phyloP scores from a whole-genome alignment of 2,329 filamentous ascomycete species.

The Colletotrichum sidae region DNA sequence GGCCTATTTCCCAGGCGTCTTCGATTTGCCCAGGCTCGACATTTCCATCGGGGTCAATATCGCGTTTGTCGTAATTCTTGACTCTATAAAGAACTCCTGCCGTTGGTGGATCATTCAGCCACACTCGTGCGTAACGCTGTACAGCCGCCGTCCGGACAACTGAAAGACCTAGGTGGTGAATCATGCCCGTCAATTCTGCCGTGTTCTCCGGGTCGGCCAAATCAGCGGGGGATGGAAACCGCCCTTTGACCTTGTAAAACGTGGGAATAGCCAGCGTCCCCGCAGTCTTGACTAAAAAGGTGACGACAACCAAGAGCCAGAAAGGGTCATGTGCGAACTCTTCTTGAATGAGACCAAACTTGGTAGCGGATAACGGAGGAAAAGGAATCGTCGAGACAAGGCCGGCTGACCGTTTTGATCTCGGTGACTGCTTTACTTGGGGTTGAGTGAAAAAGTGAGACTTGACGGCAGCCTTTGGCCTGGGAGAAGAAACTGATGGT shows the following conservation, averaged over 20 bases:
- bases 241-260: slow-evolving; percentile 74
- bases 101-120: slow-evolving; percentile 72
- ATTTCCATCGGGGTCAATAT: slow-evolving; percentile 39
- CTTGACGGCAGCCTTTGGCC: slow-evolving; percentile 25
- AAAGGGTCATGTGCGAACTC: slow-evolving; percentile 80
- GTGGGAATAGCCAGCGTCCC: slow-evolving; percentile 81
- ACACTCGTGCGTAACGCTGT: slow-evolving; percentile 76
- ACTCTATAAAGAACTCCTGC: slow-evolving; percentile 66
- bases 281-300: slow-evolving; percentile 85
- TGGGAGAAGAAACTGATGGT: slow-evolving; percentile 1
- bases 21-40: neutral
- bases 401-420: slow-evolving; percentile 51
- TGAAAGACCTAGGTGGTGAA: slow-evolving; percentile 78
- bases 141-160: slow-evolving; percentile 75
- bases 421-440: slow-evolving; percentile 39
- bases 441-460: slow-evolving; percentile 50
- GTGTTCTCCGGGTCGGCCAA: slow-evolving; percentile 66
- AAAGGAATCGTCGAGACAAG: slow-evolving; percentile 71
- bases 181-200: slow-evolving; percentile 68
- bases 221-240: slow-evolving; percentile 74
- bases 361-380: slow-evolving; percentile 70
- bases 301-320: slow-evolving; percentile 82
- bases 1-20: slow-evolving; percentile 85
- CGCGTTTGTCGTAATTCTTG: slow-evolving; percentile 57
- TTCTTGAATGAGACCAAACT: slow-evolving; percentile 88